Evolutionary conservation across 371 early-diverging fungal species (phyloP).

Genomic region (Coemansia sp.): DNA sequence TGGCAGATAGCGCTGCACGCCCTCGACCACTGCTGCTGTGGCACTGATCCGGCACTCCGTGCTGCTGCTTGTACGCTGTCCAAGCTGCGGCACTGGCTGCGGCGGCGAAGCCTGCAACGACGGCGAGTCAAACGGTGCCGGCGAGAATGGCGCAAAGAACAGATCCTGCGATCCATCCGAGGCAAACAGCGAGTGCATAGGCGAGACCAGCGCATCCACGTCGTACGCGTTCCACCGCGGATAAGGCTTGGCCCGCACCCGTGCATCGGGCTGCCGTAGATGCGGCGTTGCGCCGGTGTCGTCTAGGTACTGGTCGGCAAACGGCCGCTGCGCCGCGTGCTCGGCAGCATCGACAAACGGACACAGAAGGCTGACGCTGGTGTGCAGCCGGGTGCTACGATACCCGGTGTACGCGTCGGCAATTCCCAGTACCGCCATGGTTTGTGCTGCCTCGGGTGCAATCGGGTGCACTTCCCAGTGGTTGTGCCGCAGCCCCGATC

Average conservation of each 20-base stretch:
- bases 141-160: slow-evolving; percentile 39
- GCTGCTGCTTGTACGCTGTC: slow-evolving; percentile 2
- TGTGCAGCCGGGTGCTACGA: slow-evolving; percentile 48
- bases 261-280: slow-evolving; percentile 19
- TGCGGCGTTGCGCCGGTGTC: not conserved
- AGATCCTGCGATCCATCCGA: slow-evolving; percentile 18
- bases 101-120: not conserved
- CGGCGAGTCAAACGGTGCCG: not conserved
- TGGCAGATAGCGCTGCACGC: slow-evolving; percentile 34
- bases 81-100: not conserved
- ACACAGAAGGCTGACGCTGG: slow-evolving; percentile 50
- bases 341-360: slow-evolving; percentile 33
- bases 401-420: slow-evolving; percentile 51
- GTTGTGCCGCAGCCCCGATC: slow-evolving; percentile 33
- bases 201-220: slow-evolving; percentile 37
- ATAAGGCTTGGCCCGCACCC: slow-evolving; percentile 18
- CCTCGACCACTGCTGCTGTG: slow-evolving; percentile 36
- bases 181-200: slow-evolving; percentile 40
- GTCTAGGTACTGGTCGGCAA: slow-evolving; percentile 28
- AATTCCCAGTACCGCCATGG: slow-evolving; percentile 15
- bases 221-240: slow-evolving; percentile 32
- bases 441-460: slow-evolving; percentile 42
- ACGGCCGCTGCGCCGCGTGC: slow-evolving; percentile 5
- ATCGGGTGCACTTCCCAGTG: slow-evolving; percentile 53
- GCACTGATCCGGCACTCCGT: slow-evolving; percentile 45